Evolutionary conservation across 2,329 filamentous ascomycete species (phyloP).

Genomic region (Podosphaera xanthii): DNA sequence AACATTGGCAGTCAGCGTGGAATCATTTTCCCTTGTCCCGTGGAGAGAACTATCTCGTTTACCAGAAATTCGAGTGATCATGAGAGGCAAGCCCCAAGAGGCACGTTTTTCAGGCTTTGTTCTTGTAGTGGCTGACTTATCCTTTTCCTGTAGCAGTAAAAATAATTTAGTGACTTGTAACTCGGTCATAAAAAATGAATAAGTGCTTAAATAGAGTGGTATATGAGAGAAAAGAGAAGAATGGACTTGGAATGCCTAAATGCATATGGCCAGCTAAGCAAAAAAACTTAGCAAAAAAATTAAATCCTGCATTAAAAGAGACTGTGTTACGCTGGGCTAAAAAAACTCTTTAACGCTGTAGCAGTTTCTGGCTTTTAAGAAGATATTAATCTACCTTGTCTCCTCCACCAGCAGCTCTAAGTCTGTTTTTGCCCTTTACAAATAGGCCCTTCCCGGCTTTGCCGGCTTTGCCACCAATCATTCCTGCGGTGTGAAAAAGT

Average conservation of each 20-base stretch:
- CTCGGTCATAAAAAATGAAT: conserved; percentile 10
- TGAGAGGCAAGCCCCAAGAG: conserved; percentile 22
- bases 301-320: too few species aligned
- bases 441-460: conserved; percentile 80
- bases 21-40: conserved; percentile 6
- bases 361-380: conserved; percentile 15
- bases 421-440: conserved; percentile 73
- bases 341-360: conserved; percentile 12
- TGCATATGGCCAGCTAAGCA: conserved; percentile 16
- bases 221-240: conserved; percentile 11
- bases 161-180: conserved; percentile 13
- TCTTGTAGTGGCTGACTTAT: conserved; percentile 17
- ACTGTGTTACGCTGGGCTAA: conserved; percentile 2
- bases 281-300: conserved; percentile 5
- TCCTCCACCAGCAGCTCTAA: conserved; percentile 34
- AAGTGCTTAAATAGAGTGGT: conserved; percentile 2
- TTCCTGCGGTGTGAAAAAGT: conserved; percentile 59
- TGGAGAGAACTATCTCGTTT: conserved; percentile 11
- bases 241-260: conserved; percentile 13
- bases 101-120: conserved; percentile 19
- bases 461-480: conserved; percentile 41
- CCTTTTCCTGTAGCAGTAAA: conserved; percentile 16
- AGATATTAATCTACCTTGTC: conserved; percentile 67
- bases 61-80: conserved; percentile 16
- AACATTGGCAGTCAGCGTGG: conserved; percentile 1